A percentile compares a stretch with the other conserved stretches of the same genome.
Evolutionary conservation across 2,329 filamentous ascomycete species (phyloP).

Genomic region (Fusarium sp.): DNA sequence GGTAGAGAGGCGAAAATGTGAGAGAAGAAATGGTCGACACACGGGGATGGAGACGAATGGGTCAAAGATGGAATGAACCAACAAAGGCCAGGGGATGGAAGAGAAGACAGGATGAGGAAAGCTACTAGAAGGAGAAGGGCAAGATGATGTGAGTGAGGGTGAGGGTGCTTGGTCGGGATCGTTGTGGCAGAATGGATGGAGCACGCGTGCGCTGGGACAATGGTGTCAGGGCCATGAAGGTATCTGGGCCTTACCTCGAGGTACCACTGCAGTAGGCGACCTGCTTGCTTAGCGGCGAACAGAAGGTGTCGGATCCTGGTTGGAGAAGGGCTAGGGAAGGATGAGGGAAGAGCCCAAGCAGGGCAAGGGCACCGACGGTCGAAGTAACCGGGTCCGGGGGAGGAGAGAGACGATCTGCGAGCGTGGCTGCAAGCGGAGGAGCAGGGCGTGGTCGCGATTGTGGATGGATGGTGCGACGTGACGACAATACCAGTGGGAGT

Average conservation of each 20-base stretch:
- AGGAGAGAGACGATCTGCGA: conserved; percentile 42
- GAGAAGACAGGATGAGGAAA: conserved; percentile 32
- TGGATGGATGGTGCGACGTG: conserved; percentile 32
- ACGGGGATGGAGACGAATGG: conserved; percentile 37
- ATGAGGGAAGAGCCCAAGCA: conserved; percentile 38
- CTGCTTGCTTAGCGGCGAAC: conserved; percentile 36
- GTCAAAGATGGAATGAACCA: conserved; percentile 32
- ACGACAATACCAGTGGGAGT: conserved; percentile 5
- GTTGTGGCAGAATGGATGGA: conserved; percentile 25
- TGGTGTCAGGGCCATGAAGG: conserved; percentile 41
- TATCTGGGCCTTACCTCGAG: conserved; percentile 41
- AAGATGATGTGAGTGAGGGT: conserved; percentile 28
- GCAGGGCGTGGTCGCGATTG: conserved; percentile 28
- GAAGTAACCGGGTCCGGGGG: conserved; percentile 41
- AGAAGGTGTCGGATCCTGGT: conserved; percentile 40
- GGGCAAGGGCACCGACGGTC: conserved; percentile 37
- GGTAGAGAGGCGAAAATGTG: conserved; percentile 19
- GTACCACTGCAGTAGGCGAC: conserved; percentile 35
- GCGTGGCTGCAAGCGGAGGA: conserved; percentile 43
- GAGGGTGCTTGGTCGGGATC: conserved; percentile 34
- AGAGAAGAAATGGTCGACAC: conserved; percentile 31
- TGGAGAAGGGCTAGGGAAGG: conserved; percentile 41
- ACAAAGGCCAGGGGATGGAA: conserved; percentile 32
- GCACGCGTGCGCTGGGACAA: conserved; percentile 43
- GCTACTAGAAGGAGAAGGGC: conserved; percentile 30